Evolutionary conservation across 129 eudicot species (phyloP).

Genomic region (Sambucus nigra): DNA sequence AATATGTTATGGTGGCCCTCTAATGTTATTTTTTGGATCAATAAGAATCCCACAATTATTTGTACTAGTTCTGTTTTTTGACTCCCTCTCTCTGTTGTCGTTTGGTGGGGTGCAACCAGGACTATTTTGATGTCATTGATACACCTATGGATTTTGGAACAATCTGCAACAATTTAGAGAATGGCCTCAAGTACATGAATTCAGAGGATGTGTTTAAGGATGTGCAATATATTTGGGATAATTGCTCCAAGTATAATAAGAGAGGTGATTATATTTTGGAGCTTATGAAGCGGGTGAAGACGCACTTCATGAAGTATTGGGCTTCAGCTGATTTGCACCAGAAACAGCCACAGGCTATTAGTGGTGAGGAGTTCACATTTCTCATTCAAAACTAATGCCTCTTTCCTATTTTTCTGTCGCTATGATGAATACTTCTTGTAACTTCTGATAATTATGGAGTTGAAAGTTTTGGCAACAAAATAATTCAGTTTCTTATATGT

Average conservation of each 20-base stretch:
- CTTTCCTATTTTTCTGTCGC: neutral
- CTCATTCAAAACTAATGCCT: neutral
- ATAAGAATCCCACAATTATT: neutral
- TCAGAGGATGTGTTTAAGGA: conserved; percentile 68
- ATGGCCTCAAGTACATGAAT: conserved; percentile 63
- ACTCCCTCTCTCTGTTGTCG: neutral
- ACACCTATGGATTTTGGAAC: conserved; percentile 95
- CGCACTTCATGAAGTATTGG: conserved; percentile 57
- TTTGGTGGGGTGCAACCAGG: conserved; percentile 32
- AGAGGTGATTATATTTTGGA: conserved; percentile 71
- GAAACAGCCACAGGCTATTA: conserved; percentile 26
- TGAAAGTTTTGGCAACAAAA: neutral
- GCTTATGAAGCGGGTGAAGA: conserved; percentile 66
- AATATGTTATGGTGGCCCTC: neutral
- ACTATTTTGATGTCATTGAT: conserved; percentile 74
- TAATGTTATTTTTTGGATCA: neutral
- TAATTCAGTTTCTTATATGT: neutral
- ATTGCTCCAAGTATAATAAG: conserved; percentile 65
- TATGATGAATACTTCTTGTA: no score
- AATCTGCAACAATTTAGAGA: conserved; percentile 70
- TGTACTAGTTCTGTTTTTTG: no score
- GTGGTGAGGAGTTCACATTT: conserved; percentile 23
- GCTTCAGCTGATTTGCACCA: conserved; percentile 40
- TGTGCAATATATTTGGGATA: conserved; percentile 68
- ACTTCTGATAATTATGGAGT: no score